Evolutionary conservation across 306 rosid species (phyloP).

Genomic region (Heteromeles arbutifolia): DNA sequence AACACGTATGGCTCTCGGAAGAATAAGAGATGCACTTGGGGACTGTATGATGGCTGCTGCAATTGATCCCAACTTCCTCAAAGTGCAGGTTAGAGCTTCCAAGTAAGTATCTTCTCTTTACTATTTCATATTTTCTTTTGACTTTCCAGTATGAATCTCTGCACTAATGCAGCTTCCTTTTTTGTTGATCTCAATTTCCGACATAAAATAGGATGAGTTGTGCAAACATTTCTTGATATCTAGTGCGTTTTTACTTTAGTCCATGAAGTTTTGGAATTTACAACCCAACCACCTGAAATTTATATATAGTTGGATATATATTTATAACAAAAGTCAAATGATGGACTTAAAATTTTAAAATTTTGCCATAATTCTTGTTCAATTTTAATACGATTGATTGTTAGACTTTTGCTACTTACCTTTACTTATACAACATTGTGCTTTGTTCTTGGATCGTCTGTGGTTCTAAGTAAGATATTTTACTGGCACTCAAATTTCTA

Average conservation of each 20-base stretch:
- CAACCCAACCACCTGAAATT: neutral
- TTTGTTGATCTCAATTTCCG: neutral
- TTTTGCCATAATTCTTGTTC: neutral
- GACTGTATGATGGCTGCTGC: slow-evolving; percentile 77
- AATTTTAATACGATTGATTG: neutral
- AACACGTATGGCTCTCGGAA: slow-evolving; percentile 86
- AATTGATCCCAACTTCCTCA: slow-evolving; percentile 77
- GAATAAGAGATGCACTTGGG: slow-evolving; percentile 73
- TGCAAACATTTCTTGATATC: neutral
- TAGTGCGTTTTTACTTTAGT: neutral
- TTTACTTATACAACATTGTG: neutral
- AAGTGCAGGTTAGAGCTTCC: slow-evolving; percentile 91
- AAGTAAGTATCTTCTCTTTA: slow-evolving; percentile 50
- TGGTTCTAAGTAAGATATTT: neutral
- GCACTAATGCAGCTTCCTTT: slow-evolving; percentile 2
- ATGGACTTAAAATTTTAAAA: neutral
- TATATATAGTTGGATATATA: neutral
- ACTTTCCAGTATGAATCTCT: slow-evolving; percentile 9
- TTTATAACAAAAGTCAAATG: neutral
- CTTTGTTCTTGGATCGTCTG: neutral
- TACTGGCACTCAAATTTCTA: neutral
- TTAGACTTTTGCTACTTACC: neutral
- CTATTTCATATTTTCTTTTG: slow-evolving; percentile 6
- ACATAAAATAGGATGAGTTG: neutral
- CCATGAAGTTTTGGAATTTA: neutral